phyloP scores from a whole-genome alignment of 106 monocot genomes.

The Cymbidium sinense region DNA sequence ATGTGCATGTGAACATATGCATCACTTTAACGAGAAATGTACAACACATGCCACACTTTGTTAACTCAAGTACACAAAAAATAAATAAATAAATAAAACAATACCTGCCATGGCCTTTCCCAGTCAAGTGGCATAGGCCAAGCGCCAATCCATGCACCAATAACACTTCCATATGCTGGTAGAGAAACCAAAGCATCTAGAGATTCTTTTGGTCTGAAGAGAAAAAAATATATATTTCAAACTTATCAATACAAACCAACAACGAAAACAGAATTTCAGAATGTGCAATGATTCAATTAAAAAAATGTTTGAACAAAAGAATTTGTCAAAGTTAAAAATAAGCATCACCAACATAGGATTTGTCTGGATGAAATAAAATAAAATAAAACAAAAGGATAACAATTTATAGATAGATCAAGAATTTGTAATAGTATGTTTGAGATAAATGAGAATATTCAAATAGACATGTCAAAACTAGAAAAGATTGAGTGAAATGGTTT shows the following conservation, averaged over 20 bases:
- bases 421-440: background rate
- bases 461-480: background rate
- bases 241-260: background rate
- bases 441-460: background rate
- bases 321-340: background rate
- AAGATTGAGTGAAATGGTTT: background rate
- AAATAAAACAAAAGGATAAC: background rate
- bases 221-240: background rate
- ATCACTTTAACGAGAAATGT: background rate
- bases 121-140: constrained; percentile 99
- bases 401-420: background rate
- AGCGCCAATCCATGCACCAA: constrained; percentile 97
- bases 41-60: background rate
- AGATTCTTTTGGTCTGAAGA: constrained; percentile 38
- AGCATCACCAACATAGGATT: background rate
- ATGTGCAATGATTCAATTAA: background rate
- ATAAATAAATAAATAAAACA: background rate
- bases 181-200: constrained; percentile 62
- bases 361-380: background rate
- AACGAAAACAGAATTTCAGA: background rate
- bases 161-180: constrained; percentile 79
- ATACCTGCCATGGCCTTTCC: constrained; percentile 98
- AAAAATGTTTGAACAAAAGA: background rate
- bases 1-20: background rate
- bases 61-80: background rate